A percentile compares a stretch with the other conserved stretches of the same genome.
These are phyloP conservation scores for Pichia insulana DNA, from an alignment of 805 yeast genomes.

Conservation along the genomic window DNA sequence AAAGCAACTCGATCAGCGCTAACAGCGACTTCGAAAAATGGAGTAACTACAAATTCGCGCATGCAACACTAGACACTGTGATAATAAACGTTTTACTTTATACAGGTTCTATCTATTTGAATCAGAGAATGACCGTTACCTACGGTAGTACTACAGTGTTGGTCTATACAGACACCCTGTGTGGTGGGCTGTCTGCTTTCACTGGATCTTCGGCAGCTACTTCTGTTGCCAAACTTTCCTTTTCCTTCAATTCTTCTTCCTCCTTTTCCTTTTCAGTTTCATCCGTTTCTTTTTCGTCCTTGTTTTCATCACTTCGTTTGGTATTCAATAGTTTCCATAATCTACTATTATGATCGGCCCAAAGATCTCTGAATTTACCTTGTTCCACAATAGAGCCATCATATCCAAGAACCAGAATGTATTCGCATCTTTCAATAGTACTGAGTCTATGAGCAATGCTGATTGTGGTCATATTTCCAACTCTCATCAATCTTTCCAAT, in stretches of 20 bases:
- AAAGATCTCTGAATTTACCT: conserved; percentile 55
- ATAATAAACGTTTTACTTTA: too few species aligned
- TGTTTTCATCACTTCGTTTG: conserved; percentile 11
- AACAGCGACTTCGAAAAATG: too few species aligned
- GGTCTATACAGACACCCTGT: too few species aligned
- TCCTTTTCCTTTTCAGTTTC: conserved; percentile 6
- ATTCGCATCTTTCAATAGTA: conserved; percentile 75
- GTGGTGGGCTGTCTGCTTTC: background rate
- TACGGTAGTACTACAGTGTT: too few species aligned
- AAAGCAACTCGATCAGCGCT: too few species aligned
- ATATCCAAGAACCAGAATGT: conserved; percentile 72
- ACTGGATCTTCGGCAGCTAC: too few species aligned
- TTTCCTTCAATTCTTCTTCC: background rate
- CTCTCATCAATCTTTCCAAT: conserved; percentile 42
- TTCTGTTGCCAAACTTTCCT: background rate
- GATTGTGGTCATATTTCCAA: conserved; percentile 51
- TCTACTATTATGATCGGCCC: conserved; percentile 30
- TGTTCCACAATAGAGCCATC: conserved; percentile 73
- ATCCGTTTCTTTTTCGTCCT: conserved; percentile 1
- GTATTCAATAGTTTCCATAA: conserved; percentile 26
- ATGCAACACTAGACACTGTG: too few species aligned
- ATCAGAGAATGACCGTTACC: too few species aligned
- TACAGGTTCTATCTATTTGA: too few species aligned
- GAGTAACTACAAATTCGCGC: too few species aligned
- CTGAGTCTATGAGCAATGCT: conserved; percentile 89